A percentile compares a stretch with the other conserved stretches of the same genome.
Evolutionary conservation across 2,329 filamentous ascomycete species (phyloP).

Genomic region (Fusarium agapanthi): DNA sequence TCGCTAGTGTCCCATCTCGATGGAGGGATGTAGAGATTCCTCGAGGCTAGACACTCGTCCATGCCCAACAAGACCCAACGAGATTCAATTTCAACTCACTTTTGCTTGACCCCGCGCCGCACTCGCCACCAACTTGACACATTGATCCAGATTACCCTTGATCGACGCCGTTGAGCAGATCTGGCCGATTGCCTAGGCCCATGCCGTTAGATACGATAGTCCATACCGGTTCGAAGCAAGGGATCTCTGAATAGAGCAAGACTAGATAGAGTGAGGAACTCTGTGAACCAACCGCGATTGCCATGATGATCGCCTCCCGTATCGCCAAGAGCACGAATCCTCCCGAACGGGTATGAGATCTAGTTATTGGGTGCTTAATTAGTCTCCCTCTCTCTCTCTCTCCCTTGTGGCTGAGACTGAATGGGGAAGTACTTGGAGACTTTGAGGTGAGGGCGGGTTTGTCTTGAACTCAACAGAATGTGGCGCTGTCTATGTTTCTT

Average conservation of each 20-base stretch:
- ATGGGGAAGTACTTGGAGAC: background rate
- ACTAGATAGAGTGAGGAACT: constrained; percentile 2
- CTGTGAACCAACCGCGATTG: constrained; percentile 38
- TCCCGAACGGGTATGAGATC: constrained; percentile 4
- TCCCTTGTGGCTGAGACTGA: constrained; percentile 8
- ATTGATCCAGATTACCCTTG: constrained; percentile 81
- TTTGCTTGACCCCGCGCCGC: constrained; percentile 81
- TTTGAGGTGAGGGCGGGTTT: background rate
- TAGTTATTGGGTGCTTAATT: background rate
- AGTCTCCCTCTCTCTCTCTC: background rate
- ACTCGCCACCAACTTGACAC: constrained; percentile 74
- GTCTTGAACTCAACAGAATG: background rate
- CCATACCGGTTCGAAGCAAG: constrained; percentile 26
- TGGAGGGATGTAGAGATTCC: constrained; percentile 23
- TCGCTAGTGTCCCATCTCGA: constrained; percentile 14
- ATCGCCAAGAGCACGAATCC: constrained; percentile 2
- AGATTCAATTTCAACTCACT: constrained; percentile 57
- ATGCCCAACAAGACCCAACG: constrained; percentile 1
- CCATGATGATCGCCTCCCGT: constrained; percentile 28
- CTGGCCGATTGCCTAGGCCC: constrained; percentile 80
- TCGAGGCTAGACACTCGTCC: constrained; percentile 8
- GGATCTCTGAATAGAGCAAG: background rate
- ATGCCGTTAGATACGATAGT: constrained; percentile 9
- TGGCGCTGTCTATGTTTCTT: background rate
- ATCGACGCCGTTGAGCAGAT: constrained; percentile 86